Conservation (phyloP, 2,329 filamentous ascomycete genomes). For the Pestalotiopsis sp. region DNA sequence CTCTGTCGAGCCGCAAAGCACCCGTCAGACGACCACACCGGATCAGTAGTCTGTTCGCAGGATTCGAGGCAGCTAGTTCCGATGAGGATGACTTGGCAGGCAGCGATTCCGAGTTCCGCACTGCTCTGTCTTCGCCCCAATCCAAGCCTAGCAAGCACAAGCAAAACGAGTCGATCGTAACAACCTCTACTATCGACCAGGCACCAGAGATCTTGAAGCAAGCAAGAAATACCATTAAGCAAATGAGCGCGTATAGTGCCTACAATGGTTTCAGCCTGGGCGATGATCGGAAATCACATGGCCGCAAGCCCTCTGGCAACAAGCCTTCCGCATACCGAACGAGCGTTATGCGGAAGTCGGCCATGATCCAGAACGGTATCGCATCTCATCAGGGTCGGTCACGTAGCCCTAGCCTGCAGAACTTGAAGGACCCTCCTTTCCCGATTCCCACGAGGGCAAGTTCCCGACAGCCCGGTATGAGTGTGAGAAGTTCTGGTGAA, state of each 20-base stretch:
- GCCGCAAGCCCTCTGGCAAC: constrained; percentile 38
- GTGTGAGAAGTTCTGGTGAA: constrained; percentile 68
- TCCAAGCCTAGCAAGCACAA: constrained; percentile 44
- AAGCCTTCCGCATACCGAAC: constrained; percentile 48
- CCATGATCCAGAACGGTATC: constrained; percentile 80
- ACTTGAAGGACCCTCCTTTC: constrained; percentile 73
- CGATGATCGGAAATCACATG: constrained; percentile 28
- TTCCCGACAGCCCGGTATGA: constrained; percentile 73
- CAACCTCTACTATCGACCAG: constrained; percentile 45
- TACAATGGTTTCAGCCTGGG: constrained; percentile 46
- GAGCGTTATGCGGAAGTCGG: constrained; percentile 73
- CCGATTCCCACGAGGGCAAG: constrained; percentile 89
- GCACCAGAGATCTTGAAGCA: constrained; percentile 21
- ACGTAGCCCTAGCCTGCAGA: constrained; percentile 67
- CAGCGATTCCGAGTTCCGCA: constrained; percentile 70
- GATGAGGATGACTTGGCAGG: constrained; percentile 67
- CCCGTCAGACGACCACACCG: constrained; percentile 71
- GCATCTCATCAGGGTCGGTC: constrained; percentile 67
- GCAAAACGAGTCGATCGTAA: constrained; percentile 46
- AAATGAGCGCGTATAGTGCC: constrained; percentile 40
- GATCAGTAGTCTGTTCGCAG: constrained; percentile 84
- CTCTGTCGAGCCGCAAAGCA: constrained; percentile 61
- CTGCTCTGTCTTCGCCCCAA: constrained; percentile 65
- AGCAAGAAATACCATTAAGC: constrained; percentile 35
- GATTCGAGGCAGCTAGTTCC: constrained; percentile 74